Conservation (phyloP, 805 yeast species). For the Metschnikowia drakensbergensis region DNA sequence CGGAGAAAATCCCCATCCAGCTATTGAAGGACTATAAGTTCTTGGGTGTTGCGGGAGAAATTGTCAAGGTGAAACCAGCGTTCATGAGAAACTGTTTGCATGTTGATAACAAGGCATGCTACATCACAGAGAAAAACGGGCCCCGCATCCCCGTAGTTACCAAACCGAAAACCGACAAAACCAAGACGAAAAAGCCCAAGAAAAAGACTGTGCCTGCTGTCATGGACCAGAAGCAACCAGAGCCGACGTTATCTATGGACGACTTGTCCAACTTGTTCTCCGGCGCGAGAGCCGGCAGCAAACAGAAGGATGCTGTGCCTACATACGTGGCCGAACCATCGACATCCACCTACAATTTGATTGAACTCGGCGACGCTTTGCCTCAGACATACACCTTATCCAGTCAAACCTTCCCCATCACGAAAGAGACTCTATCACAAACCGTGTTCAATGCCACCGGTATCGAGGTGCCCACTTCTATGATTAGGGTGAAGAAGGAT, state of each 20-base stretch:
- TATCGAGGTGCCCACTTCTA: conserved; percentile 24
- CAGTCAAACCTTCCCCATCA: conserved; percentile 24
- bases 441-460: conserved; percentile 31
- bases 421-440: conserved; percentile 23
- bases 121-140: conserved; percentile 40
- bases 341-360: conserved; percentile 22
- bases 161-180: conserved; percentile 7
- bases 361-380: conserved; percentile 30
- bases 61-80: conserved; percentile 71
- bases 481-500: conserved; percentile 19
- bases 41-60: conserved; percentile 68
- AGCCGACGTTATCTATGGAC: conserved; percentile 32
- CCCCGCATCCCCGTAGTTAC: conserved; percentile 43
- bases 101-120: conserved; percentile 68
- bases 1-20: conserved; percentile 63
- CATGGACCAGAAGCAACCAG: neutral
- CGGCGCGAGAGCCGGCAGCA: conserved; percentile 20
- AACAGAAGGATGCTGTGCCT: conserved; percentile 4
- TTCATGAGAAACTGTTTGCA: conserved; percentile 79
- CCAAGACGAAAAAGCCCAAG: conserved; percentile 7
- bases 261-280: conserved; percentile 37
- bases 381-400: conserved; percentile 24
- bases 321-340: conserved; percentile 18
- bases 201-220: conserved; percentile 2
- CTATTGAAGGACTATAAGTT: conserved; percentile 62